phyloP scores from a whole-genome alignment of 257 asterid genomes.

The Solanum virginianum region DNA sequence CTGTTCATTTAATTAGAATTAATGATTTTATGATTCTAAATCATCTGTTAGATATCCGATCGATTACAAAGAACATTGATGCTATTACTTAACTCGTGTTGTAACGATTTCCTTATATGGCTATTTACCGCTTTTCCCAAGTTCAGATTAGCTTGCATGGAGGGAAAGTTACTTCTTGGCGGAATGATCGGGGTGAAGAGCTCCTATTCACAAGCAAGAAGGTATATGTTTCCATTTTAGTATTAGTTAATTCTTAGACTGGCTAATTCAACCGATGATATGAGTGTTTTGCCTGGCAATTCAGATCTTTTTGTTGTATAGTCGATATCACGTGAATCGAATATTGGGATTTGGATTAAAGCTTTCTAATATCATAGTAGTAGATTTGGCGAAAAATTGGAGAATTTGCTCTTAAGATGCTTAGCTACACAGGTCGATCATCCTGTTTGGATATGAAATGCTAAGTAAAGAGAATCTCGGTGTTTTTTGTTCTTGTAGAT shows the following conservation, averaged over 20 bases:
- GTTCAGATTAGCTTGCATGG: conserved; percentile 78
- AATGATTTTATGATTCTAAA: neutral
- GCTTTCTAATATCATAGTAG: neutral
- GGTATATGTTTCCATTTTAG: conserved; percentile 26
- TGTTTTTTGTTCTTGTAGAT: neutral
- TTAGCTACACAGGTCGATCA: neutral
- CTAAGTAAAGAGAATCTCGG: neutral
- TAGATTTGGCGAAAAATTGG: neutral
- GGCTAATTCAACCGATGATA: neutral
- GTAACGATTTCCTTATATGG: neutral
- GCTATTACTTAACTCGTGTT: neutral
- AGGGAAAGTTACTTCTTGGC: conserved; percentile 87
- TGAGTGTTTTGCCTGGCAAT: neutral
- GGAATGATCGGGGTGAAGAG: conserved; percentile 85
- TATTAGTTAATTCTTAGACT: neutral
- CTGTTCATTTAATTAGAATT: neutral
- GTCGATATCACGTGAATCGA: neutral
- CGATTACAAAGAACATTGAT: neutral
- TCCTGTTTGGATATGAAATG: neutral
- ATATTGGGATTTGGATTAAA: neutral
- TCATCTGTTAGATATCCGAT: neutral
- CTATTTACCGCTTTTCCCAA: neutral
- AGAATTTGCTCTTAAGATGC: neutral
- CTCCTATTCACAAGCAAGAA: conserved; percentile 79
- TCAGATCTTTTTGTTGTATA: neutral